phyloP scores from a whole-genome alignment of 768 basidiomycete species.

The Nidularia sp. region DNA sequence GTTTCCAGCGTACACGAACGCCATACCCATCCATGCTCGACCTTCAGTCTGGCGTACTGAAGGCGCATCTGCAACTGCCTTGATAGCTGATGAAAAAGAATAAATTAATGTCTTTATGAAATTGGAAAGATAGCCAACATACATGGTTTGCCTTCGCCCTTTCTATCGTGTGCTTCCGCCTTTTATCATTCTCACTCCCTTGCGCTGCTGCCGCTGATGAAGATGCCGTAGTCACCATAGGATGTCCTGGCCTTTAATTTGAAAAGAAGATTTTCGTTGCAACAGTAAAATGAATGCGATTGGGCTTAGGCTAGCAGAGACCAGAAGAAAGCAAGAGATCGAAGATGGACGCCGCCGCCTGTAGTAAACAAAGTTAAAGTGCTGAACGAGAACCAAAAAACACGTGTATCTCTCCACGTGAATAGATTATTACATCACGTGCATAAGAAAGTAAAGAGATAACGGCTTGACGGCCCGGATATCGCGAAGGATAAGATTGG shows the following conservation, averaged over 20 bases:
- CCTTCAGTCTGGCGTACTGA: conserved; percentile 75
- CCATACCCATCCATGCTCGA: conserved; percentile 79
- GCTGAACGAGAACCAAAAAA: not conserved
- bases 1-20: conserved; percentile 1
- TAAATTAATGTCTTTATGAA: conserved; percentile 1
- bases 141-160: conserved; percentile 57
- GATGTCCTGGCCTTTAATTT: not conserved
- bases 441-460: not conserved
- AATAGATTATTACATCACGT: not conserved
- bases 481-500: no score
- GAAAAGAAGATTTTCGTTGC: not conserved
- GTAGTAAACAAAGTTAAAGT: not conserved
- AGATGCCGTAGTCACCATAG: conserved; percentile 29
- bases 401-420: not conserved
- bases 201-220: conserved; percentile 21
- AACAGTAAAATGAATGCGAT: not conserved
- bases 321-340: not conserved
- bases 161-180: conserved; percentile 48
- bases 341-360: not conserved
- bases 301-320: no score
- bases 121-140: conserved; percentile 13
- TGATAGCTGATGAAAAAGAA: conserved; percentile 42
- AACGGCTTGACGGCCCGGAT: no score
- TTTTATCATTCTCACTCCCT: conserved; percentile 33
- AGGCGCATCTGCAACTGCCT: conserved; percentile 70